Evolutionary conservation across 768 basidiomycete species (phyloP), one percentile per base, ranked within the genome.

Genomic region (Phaeotremella fagi): DNA sequence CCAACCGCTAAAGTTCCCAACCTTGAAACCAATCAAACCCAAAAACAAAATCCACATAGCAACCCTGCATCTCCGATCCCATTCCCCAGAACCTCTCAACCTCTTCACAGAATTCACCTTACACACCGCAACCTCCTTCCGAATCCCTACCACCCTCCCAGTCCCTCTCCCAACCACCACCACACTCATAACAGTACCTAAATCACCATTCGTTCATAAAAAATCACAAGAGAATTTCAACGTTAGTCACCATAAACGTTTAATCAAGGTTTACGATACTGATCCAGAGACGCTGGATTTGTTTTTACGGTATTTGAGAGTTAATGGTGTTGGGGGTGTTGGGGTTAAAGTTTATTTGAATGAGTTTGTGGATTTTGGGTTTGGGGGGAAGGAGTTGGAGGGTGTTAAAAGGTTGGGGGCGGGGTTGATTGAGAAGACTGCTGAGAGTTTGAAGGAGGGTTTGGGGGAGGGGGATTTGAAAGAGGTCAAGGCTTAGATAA

Each of bases 191-290:
- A 95, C 94, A 0, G 91, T 95, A 16, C 79, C 81, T 7, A 82
- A 85, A 29, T 81, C 83, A 3, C 92, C 94, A 9, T 98, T 98
- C 70, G 84, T 82, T 4, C 86, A 92, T 74, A 98, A 98, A 70
- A 95, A 94, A 75, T 78, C 81, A 16, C 91, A 97, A 75, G 91
- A 98, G 78, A 98, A 97, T 75, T 98, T 94, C 72, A 86, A 90
- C 72, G 78, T 88, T 24, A 81, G 79, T 64, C 84, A 85, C 48
- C 87, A 92, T 69, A 88, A 87, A 68, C 82, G 92, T 11, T 81
- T 81, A 33, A 83, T 98, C 76, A 92, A 90, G 75, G 87, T 90
- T 0, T 98, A 82, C 80, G 94, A 98, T 74, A 83, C 90, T 16
- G 80, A 91, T 66, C 77, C 81, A 2, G 82, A 84, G 61, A 83